A percentile compares a stretch with the other conserved stretches of the same genome.
phyloP scores from a whole-genome alignment of 2,329 filamentous ascomycete species.

The Chrysoporthe cubensis region DNA sequence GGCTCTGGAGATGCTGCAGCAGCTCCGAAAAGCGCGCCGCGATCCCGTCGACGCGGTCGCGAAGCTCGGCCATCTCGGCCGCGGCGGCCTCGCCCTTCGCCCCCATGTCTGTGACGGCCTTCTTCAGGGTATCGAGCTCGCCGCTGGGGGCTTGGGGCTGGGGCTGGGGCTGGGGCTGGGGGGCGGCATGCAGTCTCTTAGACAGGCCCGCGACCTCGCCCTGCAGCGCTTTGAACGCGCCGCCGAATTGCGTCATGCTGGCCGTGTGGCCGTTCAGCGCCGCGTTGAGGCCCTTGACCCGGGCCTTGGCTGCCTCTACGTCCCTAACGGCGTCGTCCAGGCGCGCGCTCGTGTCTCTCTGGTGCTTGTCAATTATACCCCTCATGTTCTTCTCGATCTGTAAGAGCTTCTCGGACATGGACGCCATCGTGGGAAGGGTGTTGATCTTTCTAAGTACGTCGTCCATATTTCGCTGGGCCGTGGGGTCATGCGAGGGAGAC shows the following conservation, averaged over 20 bases:
- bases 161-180: background rate
- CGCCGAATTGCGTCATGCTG: background rate
- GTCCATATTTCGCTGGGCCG: slow-evolving; percentile 4
- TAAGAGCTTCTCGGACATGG: background rate
- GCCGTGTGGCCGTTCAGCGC: background rate
- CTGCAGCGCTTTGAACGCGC: background rate
- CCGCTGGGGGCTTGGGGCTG: background rate
- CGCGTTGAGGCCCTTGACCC: slow-evolving; percentile 3
- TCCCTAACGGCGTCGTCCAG: background rate
- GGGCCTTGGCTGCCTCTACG: background rate
- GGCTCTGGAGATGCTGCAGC: background rate
- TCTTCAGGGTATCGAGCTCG: background rate
- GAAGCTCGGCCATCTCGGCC: background rate
- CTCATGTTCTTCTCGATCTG: background rate
- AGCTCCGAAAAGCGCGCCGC: background rate
- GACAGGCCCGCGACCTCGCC: background rate
- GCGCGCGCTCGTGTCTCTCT: background rate
- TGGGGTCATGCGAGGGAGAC: slow-evolving; percentile 4
- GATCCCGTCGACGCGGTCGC: background rate
- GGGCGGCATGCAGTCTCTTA: background rate
- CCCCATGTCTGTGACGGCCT: background rate
- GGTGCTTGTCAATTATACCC: background rate
- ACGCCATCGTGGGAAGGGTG: slow-evolving; percentile 3
- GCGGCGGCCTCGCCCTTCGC: background rate
- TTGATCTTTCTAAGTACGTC: slow-evolving; percentile 5